A percentile compares a stretch with the other conserved stretches of the same genome.
Conservation (phyloP, 176 grass and related monocot genomes). For the Hordeum marinum region DNA sequence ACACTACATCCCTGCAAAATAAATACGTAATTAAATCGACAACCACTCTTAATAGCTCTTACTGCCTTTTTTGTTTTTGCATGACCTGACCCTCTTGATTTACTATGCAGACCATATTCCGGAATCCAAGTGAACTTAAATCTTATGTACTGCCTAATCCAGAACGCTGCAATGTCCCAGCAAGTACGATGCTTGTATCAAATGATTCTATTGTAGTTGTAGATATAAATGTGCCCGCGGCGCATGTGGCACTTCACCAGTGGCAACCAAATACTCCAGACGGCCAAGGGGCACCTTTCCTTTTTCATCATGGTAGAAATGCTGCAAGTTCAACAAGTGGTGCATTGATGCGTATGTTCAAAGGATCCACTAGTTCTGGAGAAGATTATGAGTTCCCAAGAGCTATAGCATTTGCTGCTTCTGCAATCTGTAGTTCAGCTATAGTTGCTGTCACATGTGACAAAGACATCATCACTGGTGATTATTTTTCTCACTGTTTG, state of each 20-base stretch:
- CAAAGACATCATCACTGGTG: slow-evolving; percentile 90
- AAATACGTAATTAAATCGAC: background rate
- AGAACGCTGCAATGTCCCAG: slow-evolving; percentile 91
- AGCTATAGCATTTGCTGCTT: slow-evolving; percentile 83
- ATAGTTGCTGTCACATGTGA: slow-evolving; percentile 86
- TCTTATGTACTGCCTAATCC: slow-evolving; percentile 73
- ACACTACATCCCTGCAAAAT: background rate
- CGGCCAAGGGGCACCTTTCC: slow-evolving; percentile 92
- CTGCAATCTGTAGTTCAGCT: slow-evolving; percentile 59
- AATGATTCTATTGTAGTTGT: slow-evolving; percentile 84
- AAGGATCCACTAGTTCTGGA: slow-evolving; percentile 57
- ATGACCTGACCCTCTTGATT: slow-evolving; percentile 25
- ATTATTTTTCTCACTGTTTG: slow-evolving; percentile 32
- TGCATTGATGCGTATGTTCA: slow-evolving; percentile 94
- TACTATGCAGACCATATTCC: slow-evolving; percentile 87
- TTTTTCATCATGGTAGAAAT: slow-evolving; percentile 80
- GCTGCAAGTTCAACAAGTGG: slow-evolving; percentile 55
- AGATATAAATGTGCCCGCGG: slow-evolving; percentile 70
- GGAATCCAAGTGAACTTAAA: slow-evolving; percentile 90
- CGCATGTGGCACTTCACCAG: slow-evolving; percentile 79
- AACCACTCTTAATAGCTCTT: background rate
- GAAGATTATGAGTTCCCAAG: slow-evolving; percentile 82
- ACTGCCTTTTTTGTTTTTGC: background rate
- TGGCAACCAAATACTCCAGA: slow-evolving; percentile 99
- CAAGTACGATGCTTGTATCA: slow-evolving; percentile 77